Base-by-base conservation (phyloP, 306 rosid genomes). In the Adenanthera pavonina region DNA sequence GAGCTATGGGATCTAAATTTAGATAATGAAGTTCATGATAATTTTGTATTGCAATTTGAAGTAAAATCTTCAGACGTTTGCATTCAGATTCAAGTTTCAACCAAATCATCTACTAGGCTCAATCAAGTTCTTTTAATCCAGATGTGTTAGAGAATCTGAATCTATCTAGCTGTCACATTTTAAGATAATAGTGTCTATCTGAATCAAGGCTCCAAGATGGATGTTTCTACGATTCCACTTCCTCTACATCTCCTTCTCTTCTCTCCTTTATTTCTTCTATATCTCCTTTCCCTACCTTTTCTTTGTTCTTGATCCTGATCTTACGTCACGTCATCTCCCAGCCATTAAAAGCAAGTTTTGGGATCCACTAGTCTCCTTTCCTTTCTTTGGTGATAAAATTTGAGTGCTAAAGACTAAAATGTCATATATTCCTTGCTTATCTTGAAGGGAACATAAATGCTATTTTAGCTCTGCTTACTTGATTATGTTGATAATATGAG, bases 401-500 rank as follows among this genome's bases (percentile, higher is more conserved):
- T 69, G 14, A 49, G 25, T 62, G 49, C 60, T 54, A 12, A 54
- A 65, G 25, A 30, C n/a, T 9, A n/a, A 69, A 25, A 69, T 19
- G 53, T 20, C 56, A 46, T 11, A 46, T 11, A 4, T 44, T 69
- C 34, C 2, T 69, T 69, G 19, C 53, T 44, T 12, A 44, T 46
- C 8, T 44, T 69, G 54, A 69, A 44, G 38, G 56, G 53, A 46
- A 20, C 36, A 69, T 20, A 15, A 44, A 12, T 46, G 40, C 38
- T 69, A 4, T 20, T 19, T 44, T 9, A 20, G 10, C 74, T 20
- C 20, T 20, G 38, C 54, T 69, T 19, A 46, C 12, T 65, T 33
- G 56, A 69, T 79, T 65, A 56, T 54, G 44, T 48, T 72, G 74
- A 36, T 43, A 34, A 64, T 49, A 74, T 56, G 41, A 68, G 68